phyloP scores from a whole-genome alignment of 768 basidiomycete genomes.

The Psilocybe tampanensis region DNA sequence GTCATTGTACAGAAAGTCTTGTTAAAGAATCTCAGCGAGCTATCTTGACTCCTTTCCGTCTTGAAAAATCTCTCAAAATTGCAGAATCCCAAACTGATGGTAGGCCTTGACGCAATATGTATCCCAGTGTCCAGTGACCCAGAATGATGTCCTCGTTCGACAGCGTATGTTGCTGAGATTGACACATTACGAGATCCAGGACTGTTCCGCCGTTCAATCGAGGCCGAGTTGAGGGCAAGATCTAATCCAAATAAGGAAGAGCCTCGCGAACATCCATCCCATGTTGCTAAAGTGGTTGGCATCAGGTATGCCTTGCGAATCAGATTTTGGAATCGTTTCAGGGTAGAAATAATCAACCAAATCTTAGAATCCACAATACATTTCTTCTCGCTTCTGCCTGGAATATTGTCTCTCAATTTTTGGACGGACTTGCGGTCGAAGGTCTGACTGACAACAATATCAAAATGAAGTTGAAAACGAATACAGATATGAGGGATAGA shows the following conservation, averaged over 20 bases:
- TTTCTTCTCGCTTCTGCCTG: slow-evolving; percentile 84
- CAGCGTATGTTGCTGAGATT: slow-evolving; percentile 74
- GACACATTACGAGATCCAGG: slow-evolving; percentile 65
- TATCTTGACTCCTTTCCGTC: slow-evolving; percentile 62
- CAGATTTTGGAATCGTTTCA: not conserved
- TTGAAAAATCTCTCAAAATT: slow-evolving; percentile 66
- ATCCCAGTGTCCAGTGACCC: not conserved
- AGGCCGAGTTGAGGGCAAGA: slow-evolving; percentile 57
- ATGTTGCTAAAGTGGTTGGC: slow-evolving; percentile 60
- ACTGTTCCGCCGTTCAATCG: slow-evolving; percentile 59
- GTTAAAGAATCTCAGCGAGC: slow-evolving; percentile 58
- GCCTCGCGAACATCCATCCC: slow-evolving; percentile 42
- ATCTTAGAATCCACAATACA: too few species aligned
- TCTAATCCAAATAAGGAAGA: slow-evolving; percentile 36
- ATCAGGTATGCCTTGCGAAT: slow-evolving; percentile 54
- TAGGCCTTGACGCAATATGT: slow-evolving; percentile 32
- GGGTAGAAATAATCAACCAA: too few species aligned
- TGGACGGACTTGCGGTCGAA: slow-evolving; percentile 55
- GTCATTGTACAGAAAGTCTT: slow-evolving; percentile 60
- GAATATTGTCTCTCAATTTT: slow-evolving; percentile 65
- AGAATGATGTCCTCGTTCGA: slow-evolving; percentile 13
- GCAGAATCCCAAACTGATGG: slow-evolving; percentile 76
- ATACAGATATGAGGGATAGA: too few species aligned
- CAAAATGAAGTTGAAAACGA: too few species aligned
- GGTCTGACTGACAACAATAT: slow-evolving; percentile 57